Evolutionary conservation across 371 early-diverging fungal species (phyloP), one percentile per base, ranked within the genome.

Genomic region (Mucor sp.): DNA sequence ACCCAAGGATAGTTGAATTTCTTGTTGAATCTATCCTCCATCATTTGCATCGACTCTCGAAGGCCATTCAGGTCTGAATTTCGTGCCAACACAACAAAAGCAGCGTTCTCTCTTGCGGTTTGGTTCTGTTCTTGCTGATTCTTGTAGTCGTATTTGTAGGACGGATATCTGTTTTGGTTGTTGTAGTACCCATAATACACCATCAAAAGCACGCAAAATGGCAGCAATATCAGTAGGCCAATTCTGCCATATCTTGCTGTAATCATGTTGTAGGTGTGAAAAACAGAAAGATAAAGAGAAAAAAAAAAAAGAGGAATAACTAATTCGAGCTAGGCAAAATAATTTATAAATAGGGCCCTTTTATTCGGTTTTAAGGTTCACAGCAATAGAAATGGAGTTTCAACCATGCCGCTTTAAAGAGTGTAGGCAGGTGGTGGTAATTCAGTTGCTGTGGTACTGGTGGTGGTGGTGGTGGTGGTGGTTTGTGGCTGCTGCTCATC

Each of bases 1-100:
- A 94, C 88, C 74, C 93, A 94, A 21, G 95, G 95, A 67, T 95
- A 95, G 65, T 84, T 65, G 71, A 84, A 91, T 30, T 84, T 81
- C 58, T 72, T 72, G 69, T 95, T 95, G 71, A 91, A 94, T 58
- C 83, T 73, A 63, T 88, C 85, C 72, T 95, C 94, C 43, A 94
- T 81, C 75, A 89, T 83, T 37, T 74, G 81, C 70, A 97, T 79
- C 0, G 94, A 81, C 8, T 61, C 63, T 30, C 75, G 71, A 58
- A 95, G 84, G 2, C 82, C 87, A 19, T 84, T 63, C 53, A 92
- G 68, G 56, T 97, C 96, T 4, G 69, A 58, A 72, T 97, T 94
- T 11, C 95, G 76, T 1, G 76, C 81, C 0, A 87, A 63, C 32
- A 85, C 77, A 3, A 85, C 76, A 77, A 91, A 87, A 2, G 85